Evolutionary conservation across 352 stramenopile species (phyloP).

Genomic region (Pythium biforme): DNA sequence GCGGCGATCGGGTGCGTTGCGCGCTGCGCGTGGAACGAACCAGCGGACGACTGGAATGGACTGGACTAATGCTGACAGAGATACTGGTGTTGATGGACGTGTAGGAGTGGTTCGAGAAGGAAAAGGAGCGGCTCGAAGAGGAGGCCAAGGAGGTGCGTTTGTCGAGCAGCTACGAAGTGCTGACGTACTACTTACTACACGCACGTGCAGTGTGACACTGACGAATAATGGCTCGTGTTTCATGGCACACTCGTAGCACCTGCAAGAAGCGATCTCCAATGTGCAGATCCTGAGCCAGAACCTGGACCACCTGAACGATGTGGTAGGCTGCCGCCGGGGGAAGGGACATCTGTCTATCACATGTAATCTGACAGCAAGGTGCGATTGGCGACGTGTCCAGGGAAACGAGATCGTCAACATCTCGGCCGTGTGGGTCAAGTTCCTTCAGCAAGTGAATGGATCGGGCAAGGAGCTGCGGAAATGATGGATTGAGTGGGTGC

Average conservation of each 20-base stretch:
- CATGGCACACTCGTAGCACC: no score
- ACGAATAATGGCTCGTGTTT: no score
- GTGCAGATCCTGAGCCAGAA: slow-evolving; percentile 82
- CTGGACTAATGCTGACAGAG: no score
- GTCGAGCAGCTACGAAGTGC: no score
- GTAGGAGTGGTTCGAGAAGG: slow-evolving; percentile 65
- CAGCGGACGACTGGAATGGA: no score
- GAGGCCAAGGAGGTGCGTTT: slow-evolving; percentile 66
- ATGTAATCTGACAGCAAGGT: not conserved
- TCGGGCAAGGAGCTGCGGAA: slow-evolving; percentile 35
- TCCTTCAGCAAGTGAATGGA: slow-evolving; percentile 57
- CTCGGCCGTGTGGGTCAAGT: slow-evolving; percentile 69
- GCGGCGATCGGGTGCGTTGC: slow-evolving; percentile 15
- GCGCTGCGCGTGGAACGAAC: slow-evolving; percentile 2
- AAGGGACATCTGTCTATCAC: not conserved
- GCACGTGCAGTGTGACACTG: no score
- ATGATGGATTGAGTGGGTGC: no score
- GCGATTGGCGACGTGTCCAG: slow-evolving; percentile 23
- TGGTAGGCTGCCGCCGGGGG: slow-evolving; percentile 35
- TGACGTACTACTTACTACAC: no score
- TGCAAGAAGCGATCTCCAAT: slow-evolving; percentile 81
- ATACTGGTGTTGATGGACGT: not conserved
- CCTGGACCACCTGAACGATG: slow-evolving; percentile 78
- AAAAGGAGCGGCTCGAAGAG: slow-evolving; percentile 69
- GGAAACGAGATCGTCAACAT: slow-evolving; percentile 73